Conservation (phyloP, 176 grass and related monocot species). For the Musa beccarii region DNA sequence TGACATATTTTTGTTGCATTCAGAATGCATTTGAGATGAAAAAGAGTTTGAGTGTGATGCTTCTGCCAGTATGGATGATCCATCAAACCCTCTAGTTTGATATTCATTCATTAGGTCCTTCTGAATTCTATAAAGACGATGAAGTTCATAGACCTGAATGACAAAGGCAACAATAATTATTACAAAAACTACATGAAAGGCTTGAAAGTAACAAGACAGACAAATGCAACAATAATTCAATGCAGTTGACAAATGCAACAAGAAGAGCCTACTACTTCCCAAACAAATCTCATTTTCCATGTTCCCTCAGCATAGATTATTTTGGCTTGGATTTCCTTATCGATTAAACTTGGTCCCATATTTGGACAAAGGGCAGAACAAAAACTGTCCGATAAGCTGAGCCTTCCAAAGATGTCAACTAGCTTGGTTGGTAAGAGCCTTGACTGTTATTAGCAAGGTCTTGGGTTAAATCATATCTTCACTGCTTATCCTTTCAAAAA, state of each 20-base stretch:
- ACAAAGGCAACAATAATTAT: slow-evolving; percentile 24
- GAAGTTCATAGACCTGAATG: slow-evolving; percentile 64
- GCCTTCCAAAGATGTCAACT: background rate
- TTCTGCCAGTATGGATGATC: slow-evolving; percentile 20
- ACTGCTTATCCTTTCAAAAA: background rate
- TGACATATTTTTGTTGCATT: slow-evolving; percentile 17
- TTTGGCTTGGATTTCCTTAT: too few species aligned
- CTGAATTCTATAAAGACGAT: slow-evolving; percentile 65
- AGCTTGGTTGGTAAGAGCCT: background rate
- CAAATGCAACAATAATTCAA: background rate
- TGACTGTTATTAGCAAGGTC: background rate
- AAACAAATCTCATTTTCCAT: too few species aligned
- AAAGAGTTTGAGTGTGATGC: slow-evolving; percentile 26
- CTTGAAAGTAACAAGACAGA: slow-evolving; percentile 9
- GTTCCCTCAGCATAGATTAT: too few species aligned
- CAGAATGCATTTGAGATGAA: slow-evolving; percentile 23
- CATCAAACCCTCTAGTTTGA: slow-evolving; percentile 20
- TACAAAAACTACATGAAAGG: background rate
- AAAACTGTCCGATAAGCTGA: too few species aligned
- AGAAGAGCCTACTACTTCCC: too few species aligned
- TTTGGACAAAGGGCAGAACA: too few species aligned
- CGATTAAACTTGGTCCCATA: too few species aligned
- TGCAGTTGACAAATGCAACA: background rate
- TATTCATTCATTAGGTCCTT: slow-evolving; percentile 50
- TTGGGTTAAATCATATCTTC: background rate